Evolutionary conservation across 305 asterid genomes (phyloP).

Genomic region (Withania somnifera): DNA sequence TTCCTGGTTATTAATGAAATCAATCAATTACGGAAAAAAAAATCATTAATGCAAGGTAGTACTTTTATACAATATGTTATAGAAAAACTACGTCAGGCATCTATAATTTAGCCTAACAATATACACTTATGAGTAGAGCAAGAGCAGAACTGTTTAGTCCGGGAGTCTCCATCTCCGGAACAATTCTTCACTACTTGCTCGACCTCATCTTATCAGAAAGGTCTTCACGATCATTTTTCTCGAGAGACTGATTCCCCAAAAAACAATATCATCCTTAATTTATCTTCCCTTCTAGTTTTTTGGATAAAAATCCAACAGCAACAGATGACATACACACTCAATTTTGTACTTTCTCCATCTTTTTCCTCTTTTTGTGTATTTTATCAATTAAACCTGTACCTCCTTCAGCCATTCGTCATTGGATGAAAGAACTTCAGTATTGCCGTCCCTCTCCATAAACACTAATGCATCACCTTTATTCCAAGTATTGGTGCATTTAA

Average conservation of each 20-base stretch:
- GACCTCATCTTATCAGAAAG: neutral
- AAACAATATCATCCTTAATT: neutral
- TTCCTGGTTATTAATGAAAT: no score
- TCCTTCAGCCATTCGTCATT: neutral
- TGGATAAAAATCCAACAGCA: neutral
- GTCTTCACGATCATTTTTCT: neutral
- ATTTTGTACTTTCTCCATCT: neutral
- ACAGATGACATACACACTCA: neutral
- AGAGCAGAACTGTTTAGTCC: neutral
- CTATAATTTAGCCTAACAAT: neutral
- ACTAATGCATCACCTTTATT: neutral
- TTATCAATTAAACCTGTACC: neutral
- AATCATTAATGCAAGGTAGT: no score
- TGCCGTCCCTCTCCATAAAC: neutral
- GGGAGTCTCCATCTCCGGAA: neutral
- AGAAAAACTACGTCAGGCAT: neutral
- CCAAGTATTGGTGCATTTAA: neutral
- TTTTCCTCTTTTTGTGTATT: neutral
- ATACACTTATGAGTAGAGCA: neutral
- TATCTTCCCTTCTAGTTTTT: neutral
- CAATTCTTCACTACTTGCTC: neutral
- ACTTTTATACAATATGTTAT: no score
- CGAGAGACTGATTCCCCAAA: neutral
- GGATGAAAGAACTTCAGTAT: neutral
- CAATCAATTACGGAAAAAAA: no score